phyloP scores from a whole-genome alignment of 2,329 filamentous ascomycete genomes.

The Talaromyces sp. region DNA sequence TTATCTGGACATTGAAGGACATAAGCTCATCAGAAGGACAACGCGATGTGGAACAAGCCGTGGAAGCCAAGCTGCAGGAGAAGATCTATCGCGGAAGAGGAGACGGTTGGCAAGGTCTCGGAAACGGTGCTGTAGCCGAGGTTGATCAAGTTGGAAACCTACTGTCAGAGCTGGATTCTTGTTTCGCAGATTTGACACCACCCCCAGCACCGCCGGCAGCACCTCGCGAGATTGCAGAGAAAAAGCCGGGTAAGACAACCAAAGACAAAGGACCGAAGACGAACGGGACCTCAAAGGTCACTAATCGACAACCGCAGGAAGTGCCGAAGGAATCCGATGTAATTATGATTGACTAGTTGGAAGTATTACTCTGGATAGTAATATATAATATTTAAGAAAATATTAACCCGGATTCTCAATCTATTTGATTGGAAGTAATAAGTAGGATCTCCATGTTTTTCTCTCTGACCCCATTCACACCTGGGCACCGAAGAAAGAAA shows the following conservation, averaged over 20 bases:
- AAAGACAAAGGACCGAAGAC: constrained; percentile 12
- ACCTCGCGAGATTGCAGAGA: background rate
- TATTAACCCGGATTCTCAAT: background rate
- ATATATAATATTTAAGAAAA: constrained; percentile 15
- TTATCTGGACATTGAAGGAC: constrained; percentile 40
- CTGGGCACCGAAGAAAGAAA: constrained; percentile 2
- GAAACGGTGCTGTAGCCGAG: constrained; percentile 38
- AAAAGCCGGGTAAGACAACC: background rate
- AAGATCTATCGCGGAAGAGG: constrained; percentile 38
- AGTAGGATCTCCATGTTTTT: background rate
- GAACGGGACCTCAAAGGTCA: background rate
- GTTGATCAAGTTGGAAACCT: constrained; percentile 35
- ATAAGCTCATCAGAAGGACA: constrained; percentile 23
- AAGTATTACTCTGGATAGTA: constrained; percentile 16
- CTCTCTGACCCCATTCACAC: constrained; percentile 2
- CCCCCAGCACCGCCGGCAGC: background rate
- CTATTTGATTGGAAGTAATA: background rate
- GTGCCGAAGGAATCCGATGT: constrained; percentile 29
- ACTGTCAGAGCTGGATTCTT: constrained; percentile 34
- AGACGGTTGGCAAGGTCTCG: constrained; percentile 42
- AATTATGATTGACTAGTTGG: constrained; percentile 39
- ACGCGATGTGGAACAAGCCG: constrained; percentile 25
- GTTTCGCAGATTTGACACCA: constrained; percentile 24
- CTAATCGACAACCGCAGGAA: constrained; percentile 21
- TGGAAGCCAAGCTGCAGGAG: constrained; percentile 29